Conservation (phyloP, 2,329 filamentous ascomycete species). For the Penicillium sp. region DNA sequence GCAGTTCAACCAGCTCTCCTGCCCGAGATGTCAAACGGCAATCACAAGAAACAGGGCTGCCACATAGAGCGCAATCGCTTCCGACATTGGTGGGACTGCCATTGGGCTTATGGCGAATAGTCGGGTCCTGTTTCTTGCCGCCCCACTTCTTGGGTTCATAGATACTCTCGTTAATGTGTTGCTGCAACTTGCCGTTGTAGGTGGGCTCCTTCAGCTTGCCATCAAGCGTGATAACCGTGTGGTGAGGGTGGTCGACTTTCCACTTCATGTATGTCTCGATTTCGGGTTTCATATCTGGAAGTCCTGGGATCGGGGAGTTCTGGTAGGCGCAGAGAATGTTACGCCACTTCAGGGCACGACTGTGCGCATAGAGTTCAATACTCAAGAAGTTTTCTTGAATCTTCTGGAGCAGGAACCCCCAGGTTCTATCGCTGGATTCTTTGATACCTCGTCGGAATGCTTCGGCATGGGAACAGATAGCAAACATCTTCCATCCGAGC, state of each 20-base stretch:
- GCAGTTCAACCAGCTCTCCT: conserved; percentile 30
- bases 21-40: conserved; percentile 17
- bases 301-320: neutral
- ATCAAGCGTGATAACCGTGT: conserved; percentile 6
- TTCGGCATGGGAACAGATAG: conserved; percentile 28
- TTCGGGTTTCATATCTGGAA: neutral
- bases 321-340: neutral
- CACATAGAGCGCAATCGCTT: conserved; percentile 20
- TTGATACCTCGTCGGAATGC: conserved; percentile 20
- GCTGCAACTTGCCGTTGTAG: neutral
- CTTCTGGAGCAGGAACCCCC: conserved; percentile 14
- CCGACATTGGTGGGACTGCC: neutral
- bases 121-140: neutral
- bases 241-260: conserved; percentile 14
- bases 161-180: neutral
- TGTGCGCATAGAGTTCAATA: conserved; percentile 25
- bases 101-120: neutral
- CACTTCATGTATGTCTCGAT: neutral
- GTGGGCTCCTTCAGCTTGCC: neutral
- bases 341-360: conserved; percentile 27
- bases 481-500: conserved; percentile 26
- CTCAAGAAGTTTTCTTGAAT: conserved; percentile 21
- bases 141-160: neutral
- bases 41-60: conserved; percentile 12
- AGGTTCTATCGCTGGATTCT: conserved; percentile 8